phyloP scores from a whole-genome alignment of 768 basidiomycete genomes.

The Pleurotus tuber-regium region DNA sequence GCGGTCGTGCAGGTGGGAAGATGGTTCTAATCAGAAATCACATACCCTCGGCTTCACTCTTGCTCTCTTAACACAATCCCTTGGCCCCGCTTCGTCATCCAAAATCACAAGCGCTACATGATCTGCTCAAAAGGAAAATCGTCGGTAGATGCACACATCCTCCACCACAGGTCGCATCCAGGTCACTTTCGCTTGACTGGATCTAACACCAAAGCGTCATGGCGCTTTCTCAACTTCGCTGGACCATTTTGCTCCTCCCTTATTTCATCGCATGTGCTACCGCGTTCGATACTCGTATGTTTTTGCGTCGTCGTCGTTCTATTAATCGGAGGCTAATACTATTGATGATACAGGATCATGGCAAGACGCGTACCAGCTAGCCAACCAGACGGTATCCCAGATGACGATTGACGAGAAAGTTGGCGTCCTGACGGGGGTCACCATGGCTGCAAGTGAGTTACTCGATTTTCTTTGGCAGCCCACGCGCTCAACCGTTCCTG shows the following conservation, averaged over 20 bases:
- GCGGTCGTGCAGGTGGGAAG: not conserved
- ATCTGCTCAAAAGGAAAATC: not conserved
- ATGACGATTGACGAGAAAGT: not conserved
- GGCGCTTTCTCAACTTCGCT: constrained; percentile 6
- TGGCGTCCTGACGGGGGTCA: not conserved
- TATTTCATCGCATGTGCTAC: constrained; percentile 3
- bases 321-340: not conserved
- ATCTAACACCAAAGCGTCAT: not conserved
- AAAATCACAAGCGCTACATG: not conserved
- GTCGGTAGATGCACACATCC: not conserved
- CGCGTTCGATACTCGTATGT: not conserved
- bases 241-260: constrained; percentile 4
- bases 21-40: constrained; percentile 6
- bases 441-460: not conserved
- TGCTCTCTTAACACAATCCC: not conserved
- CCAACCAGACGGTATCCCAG: not conserved
- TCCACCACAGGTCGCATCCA: not conserved
- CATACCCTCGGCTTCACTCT: too few relatives aligned
- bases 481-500: not conserved
- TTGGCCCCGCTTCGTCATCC: not conserved
- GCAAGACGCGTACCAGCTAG: not conserved
- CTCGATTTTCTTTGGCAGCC: not conserved
- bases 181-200: too few relatives aligned
- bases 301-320: not conserved
- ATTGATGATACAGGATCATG: not conserved